A percentile compares a stretch with the other conserved stretches of the same genome.
phyloP scores from a whole-genome alignment of 257 asterid species.

The Solanum megistacrolobum region DNA sequence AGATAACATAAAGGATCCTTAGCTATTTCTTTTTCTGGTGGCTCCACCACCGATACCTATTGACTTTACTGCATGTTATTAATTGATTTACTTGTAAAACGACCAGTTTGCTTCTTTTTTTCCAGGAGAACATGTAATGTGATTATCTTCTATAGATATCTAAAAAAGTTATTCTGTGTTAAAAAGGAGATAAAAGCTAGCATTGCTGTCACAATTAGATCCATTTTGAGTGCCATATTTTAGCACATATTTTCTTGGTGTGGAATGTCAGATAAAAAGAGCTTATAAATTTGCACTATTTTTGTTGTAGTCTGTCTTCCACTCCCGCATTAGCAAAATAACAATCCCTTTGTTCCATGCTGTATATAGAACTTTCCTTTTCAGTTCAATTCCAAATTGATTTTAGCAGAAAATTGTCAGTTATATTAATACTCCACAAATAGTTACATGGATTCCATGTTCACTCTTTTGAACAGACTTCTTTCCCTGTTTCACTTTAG shows the following conservation, averaged over 20 bases:
- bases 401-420: background rate
- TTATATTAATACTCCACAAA: background rate
- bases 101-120: background rate
- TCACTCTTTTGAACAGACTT: background rate
- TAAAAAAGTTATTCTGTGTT: background rate
- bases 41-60: background rate
- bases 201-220: background rate
- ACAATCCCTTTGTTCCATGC: background rate
- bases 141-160: background rate
- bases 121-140: background rate
- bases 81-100: background rate
- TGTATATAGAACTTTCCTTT: background rate
- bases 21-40: background rate
- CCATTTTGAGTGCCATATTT: background rate
- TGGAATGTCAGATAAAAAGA: background rate
- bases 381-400: background rate
- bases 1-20: background rate
- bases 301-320: background rate
- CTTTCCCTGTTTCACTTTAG: background rate
- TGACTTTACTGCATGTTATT: background rate
- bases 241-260: background rate
- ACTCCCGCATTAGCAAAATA: background rate
- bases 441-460: background rate
- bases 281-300: background rate
- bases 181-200: background rate